Evolutionary conservation across 352 stramenopile genomes (phyloP), one percentile per base, ranked within the genome.

Genomic region (Hyaloperonospora brassicae): DNA sequence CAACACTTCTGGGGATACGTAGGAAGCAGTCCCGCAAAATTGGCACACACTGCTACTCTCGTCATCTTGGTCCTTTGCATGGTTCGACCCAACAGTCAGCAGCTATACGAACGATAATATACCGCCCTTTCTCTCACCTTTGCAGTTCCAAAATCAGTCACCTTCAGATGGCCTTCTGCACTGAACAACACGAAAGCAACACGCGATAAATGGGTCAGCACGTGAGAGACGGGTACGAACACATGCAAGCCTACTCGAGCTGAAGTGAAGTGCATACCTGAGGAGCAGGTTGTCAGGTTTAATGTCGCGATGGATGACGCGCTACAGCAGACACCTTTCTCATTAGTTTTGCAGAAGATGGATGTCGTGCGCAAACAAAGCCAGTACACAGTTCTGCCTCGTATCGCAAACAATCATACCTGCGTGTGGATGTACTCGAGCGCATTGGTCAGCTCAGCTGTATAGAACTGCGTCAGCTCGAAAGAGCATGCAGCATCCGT

Each of bases 221-320:
- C 5, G 30, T 27, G 41, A 30, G 1, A 46, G 11, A 51, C 10
- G 5, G 10, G 25, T 14, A 17, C 47, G 14, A 12, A 25, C 40
- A 39, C 22, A 42, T 17, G n/a, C 7, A 10, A 52, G 38, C 14
- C 35, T 40, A 45, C 40, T 7, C 9, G 27, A 31, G 17, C 4
- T 6, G 9, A 8, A 48, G 45, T 34, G 22, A 22, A 56, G 31
- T 38, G 23, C 38, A 22, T 63, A 87, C 73, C 70, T 89, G 8
- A 96, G 63, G 4, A 96, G 70, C 27, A 95, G 65, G 52, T 96
- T 96, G 52, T 96, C 87, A 10, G 87, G 87, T 57, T 96, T 96
- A 52, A 99, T 96, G 72, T 99, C 96, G 38, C 96, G 68, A 61
- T 99, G 96, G 43, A 99, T 93, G 34, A 98, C 76, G 62, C 89